These are phyloP conservation scores for Fusarium austroafricanum DNA, from an alignment of 2,329 filamentous ascomycete species.

Conservation along the genomic window DNA sequence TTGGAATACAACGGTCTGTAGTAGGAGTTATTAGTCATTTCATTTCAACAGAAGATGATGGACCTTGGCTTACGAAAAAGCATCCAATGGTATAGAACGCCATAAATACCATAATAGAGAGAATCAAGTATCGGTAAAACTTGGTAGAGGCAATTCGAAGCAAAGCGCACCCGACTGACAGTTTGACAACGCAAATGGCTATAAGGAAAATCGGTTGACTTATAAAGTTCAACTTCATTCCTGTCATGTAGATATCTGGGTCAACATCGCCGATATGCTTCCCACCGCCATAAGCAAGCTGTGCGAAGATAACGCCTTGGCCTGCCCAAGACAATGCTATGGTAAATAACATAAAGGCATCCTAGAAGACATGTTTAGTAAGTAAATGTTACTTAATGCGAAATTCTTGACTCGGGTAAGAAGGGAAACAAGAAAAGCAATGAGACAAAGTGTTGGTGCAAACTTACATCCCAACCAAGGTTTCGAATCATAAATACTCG, in stretches of 20 bases:
- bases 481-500: slow-evolving; percentile 59
- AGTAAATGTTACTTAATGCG: not conserved
- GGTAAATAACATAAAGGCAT: slow-evolving; percentile 47
- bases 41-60: too few species aligned
- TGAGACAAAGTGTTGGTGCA: not conserved
- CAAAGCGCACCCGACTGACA: slow-evolving; percentile 56
- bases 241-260: slow-evolving; percentile 48
- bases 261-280: slow-evolving; percentile 58
- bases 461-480: slow-evolving; percentile 59
- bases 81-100: slow-evolving; percentile 48
- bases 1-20: slow-evolving; percentile 58
- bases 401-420: too few species aligned
- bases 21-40: too few species aligned
- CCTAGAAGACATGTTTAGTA: slow-evolving; percentile 32
- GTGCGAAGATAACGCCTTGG: slow-evolving; percentile 54
- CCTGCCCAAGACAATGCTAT: slow-evolving; percentile 52
- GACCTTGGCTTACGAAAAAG: slow-evolving; percentile 50
- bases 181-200: slow-evolving; percentile 56
- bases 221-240: slow-evolving; percentile 57
- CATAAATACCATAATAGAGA: slow-evolving; percentile 54
- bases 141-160: slow-evolving; percentile 55
- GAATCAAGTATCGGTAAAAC: slow-evolving; percentile 52
- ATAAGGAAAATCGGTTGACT: slow-evolving; percentile 58
- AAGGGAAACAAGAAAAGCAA: not conserved
- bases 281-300: slow-evolving; percentile 59